phyloP scores from a whole-genome alignment of 208 protist species.

The Angomonas deanei region DNA sequence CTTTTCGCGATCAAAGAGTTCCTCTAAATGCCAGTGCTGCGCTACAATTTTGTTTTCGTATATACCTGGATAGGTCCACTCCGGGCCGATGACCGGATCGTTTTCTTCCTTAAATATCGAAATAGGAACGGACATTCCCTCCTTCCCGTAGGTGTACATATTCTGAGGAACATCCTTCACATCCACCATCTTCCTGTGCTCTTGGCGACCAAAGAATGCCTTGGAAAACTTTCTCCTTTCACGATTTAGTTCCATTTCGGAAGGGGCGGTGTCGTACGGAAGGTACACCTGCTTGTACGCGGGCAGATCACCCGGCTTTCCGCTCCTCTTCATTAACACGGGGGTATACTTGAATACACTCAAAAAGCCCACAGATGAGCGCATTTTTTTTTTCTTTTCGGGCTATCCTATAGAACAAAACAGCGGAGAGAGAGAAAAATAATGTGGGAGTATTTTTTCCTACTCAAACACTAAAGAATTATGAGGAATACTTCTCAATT shows the following conservation, averaged over 20 bases:
- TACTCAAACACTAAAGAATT: slow-evolving; percentile 6
- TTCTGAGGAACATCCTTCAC: slow-evolving; percentile 88
- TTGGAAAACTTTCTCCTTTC: slow-evolving; percentile 67
- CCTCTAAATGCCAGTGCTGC: slow-evolving; percentile 76
- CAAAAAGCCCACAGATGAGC: not conserved
- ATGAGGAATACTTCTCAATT: not conserved
- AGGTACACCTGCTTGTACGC: slow-evolving; percentile 88
- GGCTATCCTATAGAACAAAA: not conserved
- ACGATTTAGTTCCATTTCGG: slow-evolving; percentile 69
- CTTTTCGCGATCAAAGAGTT: slow-evolving; percentile 77
- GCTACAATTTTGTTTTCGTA: slow-evolving; percentile 89
- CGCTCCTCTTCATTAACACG: slow-evolving; percentile 47
- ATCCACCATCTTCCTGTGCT: slow-evolving; percentile 71
- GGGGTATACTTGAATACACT: slow-evolving; percentile 16
- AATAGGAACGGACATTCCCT: slow-evolving; percentile 89
- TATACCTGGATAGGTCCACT: slow-evolving; percentile 90
- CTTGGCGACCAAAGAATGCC: slow-evolving; percentile 62
- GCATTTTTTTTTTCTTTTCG: slow-evolving; percentile 3
- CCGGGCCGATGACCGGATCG: slow-evolving; percentile 84
- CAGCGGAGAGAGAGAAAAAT: not conserved
- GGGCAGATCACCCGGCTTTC: slow-evolving; percentile 68
- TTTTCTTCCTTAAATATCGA: slow-evolving; percentile 87
- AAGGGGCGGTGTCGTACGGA: slow-evolving; percentile 77
- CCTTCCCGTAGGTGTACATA: slow-evolving; percentile 90
- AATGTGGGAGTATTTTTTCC: slow-evolving; percentile 5